Percentiles rank a stretch among this genome's conserved stretches.
These are phyloP conservation scores for Neurospora hispaniola DNA, from an alignment of 495 filamentous ascomycete genomes.

Conservation along the genomic window DNA sequence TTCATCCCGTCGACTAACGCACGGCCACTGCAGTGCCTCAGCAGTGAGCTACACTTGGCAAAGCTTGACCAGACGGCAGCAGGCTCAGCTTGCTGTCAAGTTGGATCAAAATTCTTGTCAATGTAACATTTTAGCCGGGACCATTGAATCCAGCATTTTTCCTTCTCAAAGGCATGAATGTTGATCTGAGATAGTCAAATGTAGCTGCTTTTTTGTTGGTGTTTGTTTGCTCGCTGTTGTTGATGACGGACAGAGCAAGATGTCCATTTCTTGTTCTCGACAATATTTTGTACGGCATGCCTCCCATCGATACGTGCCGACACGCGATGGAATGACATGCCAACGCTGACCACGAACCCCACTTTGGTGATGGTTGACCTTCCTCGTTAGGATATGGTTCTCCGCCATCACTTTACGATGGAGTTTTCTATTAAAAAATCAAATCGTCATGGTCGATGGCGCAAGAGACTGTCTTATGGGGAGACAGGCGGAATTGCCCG, in stretches of 20 bases:
- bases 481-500: not conserved
- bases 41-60: not conserved
- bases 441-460: not conserved
- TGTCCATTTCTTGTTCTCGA: not conserved
- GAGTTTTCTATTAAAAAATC: not conserved
- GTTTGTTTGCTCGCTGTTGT: not conserved
- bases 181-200: not conserved
- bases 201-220: not conserved
- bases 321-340: not conserved
- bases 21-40: not conserved
- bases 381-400: not conserved
- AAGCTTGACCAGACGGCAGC: not conserved
- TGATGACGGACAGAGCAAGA: not conserved
- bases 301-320: not conserved
- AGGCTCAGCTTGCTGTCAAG: not conserved
- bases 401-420: not conserved
- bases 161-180: not conserved
- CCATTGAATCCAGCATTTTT: not conserved
- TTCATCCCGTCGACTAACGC: not conserved
- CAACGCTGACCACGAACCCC: not conserved
- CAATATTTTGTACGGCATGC: not conserved
- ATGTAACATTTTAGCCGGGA: not conserved
- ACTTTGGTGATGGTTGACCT: not conserved
- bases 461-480: not conserved
- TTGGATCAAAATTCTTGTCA: not conserved